Evolutionary conservation across 129 eudicot genomes (phyloP).

Genomic region (Lonicera japonica): DNA sequence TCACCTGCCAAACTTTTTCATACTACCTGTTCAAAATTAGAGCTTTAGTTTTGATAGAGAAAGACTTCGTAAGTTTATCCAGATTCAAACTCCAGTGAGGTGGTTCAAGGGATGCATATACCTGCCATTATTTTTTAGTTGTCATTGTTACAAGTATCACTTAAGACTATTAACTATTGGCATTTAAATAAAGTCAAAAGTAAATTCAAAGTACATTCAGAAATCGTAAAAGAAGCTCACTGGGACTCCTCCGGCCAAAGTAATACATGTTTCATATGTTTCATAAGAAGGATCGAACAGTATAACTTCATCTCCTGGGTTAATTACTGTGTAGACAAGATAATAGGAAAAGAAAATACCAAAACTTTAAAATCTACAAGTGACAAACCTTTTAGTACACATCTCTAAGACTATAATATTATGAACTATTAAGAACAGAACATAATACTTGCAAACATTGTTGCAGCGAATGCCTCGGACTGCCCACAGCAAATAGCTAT

Average conservation of each 20-base stretch:
- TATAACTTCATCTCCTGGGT: slow-evolving; percentile 91
- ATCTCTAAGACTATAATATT: background rate
- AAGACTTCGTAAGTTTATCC: slow-evolving; percentile 51
- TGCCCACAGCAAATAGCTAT: slow-evolving; percentile 93
- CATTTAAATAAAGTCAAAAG: background rate
- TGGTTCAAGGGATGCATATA: slow-evolving; percentile 81
- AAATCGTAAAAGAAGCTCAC: slow-evolving; percentile 43
- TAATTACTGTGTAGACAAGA: slow-evolving; percentile 50
- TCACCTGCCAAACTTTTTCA: background rate
- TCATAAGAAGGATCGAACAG: slow-evolving; percentile 84
- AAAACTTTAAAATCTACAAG: background rate
- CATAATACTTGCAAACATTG: slow-evolving; percentile 80
- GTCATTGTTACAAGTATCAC: background rate
- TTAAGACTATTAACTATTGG: background rate
- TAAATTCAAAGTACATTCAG: background rate
- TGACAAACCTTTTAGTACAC: background rate
- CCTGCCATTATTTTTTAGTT: slow-evolving; percentile 31
- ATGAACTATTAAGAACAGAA: slow-evolving; percentile 2
- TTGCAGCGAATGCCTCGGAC: slow-evolving; percentile 91
- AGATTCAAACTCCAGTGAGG: slow-evolving; percentile 66
- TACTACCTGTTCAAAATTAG: slow-evolving; percentile 76
- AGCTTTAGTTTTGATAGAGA: slow-evolving; percentile 73
- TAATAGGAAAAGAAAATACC: background rate
- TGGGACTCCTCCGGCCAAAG: slow-evolving; percentile 90
- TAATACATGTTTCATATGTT: slow-evolving; percentile 75